Evolutionary conservation across 1,139 yeast species (phyloP), one percentile per base, ranked within the genome.

Genomic region (Geotrichum cucujoidarum): DNA sequence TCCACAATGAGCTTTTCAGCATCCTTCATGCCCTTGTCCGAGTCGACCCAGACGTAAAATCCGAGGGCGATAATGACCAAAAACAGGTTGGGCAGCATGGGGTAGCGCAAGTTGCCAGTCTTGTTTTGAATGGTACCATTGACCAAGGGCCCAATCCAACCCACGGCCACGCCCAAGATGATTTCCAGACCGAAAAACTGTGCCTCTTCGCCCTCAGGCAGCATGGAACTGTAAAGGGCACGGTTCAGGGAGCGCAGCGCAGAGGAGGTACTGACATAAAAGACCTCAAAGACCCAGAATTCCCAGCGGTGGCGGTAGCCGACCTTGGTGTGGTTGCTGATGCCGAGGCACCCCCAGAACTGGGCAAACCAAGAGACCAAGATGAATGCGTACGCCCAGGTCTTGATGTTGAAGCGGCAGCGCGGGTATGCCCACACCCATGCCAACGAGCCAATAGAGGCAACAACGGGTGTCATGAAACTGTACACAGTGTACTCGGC

Each of bases 291-390:
- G 0, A 67, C 37, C 76, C 76, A 73, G 50, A 72, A 73, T 52
- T 73, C 76, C 71, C 74, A 70, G 18, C 75, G 52, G 48, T 68
- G 65, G 53, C 71, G 71, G 61, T 70, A 71, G 0, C 76, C 76
- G 38, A 73, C 60, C n/a, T 45, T 49, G 1, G 64, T 52, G 13
- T 53, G 41, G 1, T 47, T 14, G 35, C 60, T 64, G 16, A 71
- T 68, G 0, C 76, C 77, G 16, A 73, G 53, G 43, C 72, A 65
- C 0, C 74, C 76, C 76, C 76, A 73, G 32, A 73, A 66, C 50
- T 71, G 71, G 1, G 72, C 52, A 40, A 71, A 65, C 1, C 65
- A 47, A 5, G 72, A 66, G 13, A 71, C 45, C 0, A 55, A 51
- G 4, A 71, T 59, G 45, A 73, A 70, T 0, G 58, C 51, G 49